Evolutionary conservation across 1,284 basidiomycete species (phyloP).

Genomic region (Fomes fomentarius): DNA sequence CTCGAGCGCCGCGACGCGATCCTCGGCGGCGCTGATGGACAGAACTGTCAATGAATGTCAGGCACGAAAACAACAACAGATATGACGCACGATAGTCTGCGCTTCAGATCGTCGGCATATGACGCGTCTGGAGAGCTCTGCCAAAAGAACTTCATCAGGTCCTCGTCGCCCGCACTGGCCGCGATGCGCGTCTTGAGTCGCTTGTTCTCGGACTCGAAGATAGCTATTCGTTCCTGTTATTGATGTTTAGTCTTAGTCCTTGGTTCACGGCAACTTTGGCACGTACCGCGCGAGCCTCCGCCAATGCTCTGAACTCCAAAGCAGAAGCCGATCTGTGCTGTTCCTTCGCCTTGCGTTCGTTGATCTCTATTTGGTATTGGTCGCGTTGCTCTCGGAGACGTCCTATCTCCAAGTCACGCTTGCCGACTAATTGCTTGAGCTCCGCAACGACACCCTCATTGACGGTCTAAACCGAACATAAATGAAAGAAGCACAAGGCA

Average conservation of each 20-base stretch:
- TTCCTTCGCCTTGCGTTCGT: slow-evolving; percentile 75
- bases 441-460: slow-evolving; percentile 56
- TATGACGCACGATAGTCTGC: slow-evolving; percentile 57
- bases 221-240: slow-evolving; percentile 72
- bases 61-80: slow-evolving; percentile 8
- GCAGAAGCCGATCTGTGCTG: slow-evolving; percentile 62
- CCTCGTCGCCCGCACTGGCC: slow-evolving; percentile 71
- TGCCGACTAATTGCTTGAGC: slow-evolving; percentile 55
- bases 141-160: slow-evolving; percentile 74
- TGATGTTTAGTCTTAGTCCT: slow-evolving; percentile 8
- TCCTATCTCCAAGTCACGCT: slow-evolving; percentile 75
- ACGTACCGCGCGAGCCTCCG: slow-evolving; percentile 69
- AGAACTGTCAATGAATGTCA: not conserved
- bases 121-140: slow-evolving; percentile 55
- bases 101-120: slow-evolving; percentile 67
- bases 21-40: slow-evolving; percentile 53
- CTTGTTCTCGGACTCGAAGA: slow-evolving; percentile 75
- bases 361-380: slow-evolving; percentile 71
- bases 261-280: slow-evolving; percentile 15
- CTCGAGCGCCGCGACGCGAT: slow-evolving; percentile 53
- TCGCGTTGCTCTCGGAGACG: slow-evolving; percentile 85
- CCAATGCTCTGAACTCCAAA: slow-evolving; percentile 74
- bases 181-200: slow-evolving; percentile 81
- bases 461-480: slow-evolving; percentile 42
- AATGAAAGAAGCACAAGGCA: slow-evolving; percentile 1